phyloP scores from a whole-genome alignment of 192 early-diverging fungal genomes.

The Ambispora gerdemannii region DNA sequence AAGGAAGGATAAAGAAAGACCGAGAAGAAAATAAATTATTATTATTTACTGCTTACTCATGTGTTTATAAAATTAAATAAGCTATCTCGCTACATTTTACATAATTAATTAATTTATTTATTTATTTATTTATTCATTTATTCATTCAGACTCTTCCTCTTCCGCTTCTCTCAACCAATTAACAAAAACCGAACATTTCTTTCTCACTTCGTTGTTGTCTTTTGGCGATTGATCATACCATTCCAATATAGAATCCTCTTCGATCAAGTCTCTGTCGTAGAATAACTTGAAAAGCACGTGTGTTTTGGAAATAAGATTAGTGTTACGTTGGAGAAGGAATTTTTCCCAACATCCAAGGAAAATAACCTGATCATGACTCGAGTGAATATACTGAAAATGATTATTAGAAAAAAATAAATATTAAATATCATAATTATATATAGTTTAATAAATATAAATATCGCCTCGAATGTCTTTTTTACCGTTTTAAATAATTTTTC shows the following conservation, averaged over 20 bases:
- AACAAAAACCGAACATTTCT: constrained; percentile 64
- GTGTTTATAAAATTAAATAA: no score
- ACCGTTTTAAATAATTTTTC: constrained; percentile 47
- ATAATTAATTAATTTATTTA: no score
- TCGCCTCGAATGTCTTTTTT: not conserved
- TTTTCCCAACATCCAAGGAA: constrained; percentile 65
- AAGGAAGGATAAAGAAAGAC: no score
- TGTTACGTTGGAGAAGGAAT: constrained; percentile 44
- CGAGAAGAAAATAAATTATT: no score
- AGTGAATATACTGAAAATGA: constrained; percentile 54
- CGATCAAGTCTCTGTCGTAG: constrained; percentile 73
- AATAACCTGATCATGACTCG: constrained; percentile 50
- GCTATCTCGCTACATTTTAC: no score
- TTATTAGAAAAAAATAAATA: not conserved
- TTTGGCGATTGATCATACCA: constrained; percentile 61
- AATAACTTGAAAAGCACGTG: constrained; percentile 61
- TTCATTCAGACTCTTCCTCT: constrained; percentile 59
- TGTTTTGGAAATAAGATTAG: constrained; percentile 51
- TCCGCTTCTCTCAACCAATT: constrained; percentile 80
- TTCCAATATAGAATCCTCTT: constrained; percentile 71
- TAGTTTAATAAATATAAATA: not conserved
- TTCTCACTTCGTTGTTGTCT: constrained; percentile 56
- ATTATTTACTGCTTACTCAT: no score
- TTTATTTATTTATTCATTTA: no score
- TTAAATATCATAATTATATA: not conserved